Evolutionary conservation across 345 rosid species (phyloP).

Genomic region (Anacardium occidentale): DNA sequence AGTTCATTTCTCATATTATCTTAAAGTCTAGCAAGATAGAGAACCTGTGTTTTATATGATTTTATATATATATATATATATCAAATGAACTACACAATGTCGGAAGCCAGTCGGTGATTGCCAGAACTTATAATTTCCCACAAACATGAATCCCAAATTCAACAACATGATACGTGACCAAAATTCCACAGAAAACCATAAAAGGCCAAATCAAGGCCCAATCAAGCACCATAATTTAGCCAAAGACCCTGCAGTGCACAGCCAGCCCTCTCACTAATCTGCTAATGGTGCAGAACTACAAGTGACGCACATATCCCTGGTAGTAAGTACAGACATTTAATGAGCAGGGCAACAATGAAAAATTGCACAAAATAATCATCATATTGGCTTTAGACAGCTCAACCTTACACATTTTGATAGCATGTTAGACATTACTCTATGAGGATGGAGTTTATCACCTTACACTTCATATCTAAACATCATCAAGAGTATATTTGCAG

Average conservation of each 20-base stretch:
- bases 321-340: neutral
- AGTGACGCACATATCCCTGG: neutral
- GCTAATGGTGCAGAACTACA: conserved; percentile 1
- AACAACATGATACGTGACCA: neutral
- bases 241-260: neutral
- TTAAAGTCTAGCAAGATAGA: too few relatives aligned
- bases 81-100: too few relatives aligned
- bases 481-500: neutral
- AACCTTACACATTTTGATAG: neutral
- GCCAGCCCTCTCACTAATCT: neutral
- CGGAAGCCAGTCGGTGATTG: too few relatives aligned
- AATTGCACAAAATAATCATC: neutral
- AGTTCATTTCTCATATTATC: too few relatives aligned
- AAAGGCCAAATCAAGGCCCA: conserved; percentile 4
- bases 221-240: neutral
- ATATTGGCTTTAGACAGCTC: neutral
- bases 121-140: too few relatives aligned
- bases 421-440: neutral
- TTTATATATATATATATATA: too few relatives aligned
- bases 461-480: neutral
- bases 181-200: neutral
- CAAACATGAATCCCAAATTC: neutral
- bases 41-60: too few relatives aligned
- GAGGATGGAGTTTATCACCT: neutral
- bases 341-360: neutral